Conservation (phyloP, 176 grass and related monocot species). For the Themeda triandra region DNA sequence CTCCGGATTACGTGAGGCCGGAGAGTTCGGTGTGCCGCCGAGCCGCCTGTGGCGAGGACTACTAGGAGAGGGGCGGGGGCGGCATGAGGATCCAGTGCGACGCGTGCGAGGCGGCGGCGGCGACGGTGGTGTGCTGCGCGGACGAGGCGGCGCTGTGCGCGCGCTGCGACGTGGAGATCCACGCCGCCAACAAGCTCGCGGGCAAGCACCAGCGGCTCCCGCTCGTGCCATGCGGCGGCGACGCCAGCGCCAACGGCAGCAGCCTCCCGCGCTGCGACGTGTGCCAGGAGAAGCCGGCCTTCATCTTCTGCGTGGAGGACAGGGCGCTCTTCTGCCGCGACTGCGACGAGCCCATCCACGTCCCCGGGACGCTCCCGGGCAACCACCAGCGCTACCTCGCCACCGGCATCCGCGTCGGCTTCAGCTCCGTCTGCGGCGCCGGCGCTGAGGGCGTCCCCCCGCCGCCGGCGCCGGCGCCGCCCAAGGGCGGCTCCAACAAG, state of each 20-base stretch:
- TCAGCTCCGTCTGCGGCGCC: slow-evolving; percentile 43
- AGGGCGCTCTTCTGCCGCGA: slow-evolving; percentile 94
- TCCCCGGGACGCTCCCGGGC: slow-evolving; percentile 69
- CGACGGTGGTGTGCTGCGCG: slow-evolving; percentile 79
- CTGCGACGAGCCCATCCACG: slow-evolving; percentile 94
- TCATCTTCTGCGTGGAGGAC: slow-evolving; percentile 98
- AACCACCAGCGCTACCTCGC: slow-evolving; percentile 81
- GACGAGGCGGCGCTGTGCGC: slow-evolving; percentile 88
- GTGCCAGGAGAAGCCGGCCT: slow-evolving; percentile 89
- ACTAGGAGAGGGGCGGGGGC: slow-evolving; percentile 28
- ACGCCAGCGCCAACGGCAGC: not conserved
- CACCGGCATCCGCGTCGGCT: slow-evolving; percentile 81
- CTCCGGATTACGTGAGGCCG: not conserved
- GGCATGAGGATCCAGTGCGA: slow-evolving; percentile 82
- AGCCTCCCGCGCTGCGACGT: slow-evolving; percentile 73
- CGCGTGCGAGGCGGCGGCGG: slow-evolving; percentile 64
- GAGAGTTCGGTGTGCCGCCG: not conserved
- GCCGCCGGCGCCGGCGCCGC: slow-evolving; percentile 22
- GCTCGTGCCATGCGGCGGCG: slow-evolving; percentile 12
- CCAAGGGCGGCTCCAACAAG: slow-evolving; percentile 15
- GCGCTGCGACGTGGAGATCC: slow-evolving; percentile 69
- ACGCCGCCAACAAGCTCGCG: slow-evolving; percentile 80
- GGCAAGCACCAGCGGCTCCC: slow-evolving; percentile 79
- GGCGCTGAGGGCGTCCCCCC: slow-evolving; percentile 13
- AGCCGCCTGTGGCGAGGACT: slow-evolving; percentile 20